Evolutionary conservation across 2,329 filamentous ascomycete genomes (phyloP).

Genomic region (Hymenoscyphus linearis): DNA sequence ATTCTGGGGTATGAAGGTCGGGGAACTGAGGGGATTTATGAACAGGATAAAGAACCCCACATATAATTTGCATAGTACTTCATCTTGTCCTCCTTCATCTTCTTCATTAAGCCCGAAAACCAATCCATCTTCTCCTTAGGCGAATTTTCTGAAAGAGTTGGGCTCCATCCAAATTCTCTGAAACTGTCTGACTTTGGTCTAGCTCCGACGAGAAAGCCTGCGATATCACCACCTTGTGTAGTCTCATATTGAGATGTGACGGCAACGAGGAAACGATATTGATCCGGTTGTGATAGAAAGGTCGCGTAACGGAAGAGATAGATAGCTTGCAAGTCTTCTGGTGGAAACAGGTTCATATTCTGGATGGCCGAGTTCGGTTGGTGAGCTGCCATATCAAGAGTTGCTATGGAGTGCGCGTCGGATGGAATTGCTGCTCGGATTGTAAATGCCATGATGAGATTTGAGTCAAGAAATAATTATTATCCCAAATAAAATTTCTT

Average conservation of each 20-base stretch:
- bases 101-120: conserved; percentile 6
- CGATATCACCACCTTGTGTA: conserved; percentile 6
- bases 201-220: conserved; percentile 5
- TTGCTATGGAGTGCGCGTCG: conserved; percentile 6
- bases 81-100: conserved; percentile 9
- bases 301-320: conserved; percentile 8
- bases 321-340: conserved; percentile 7
- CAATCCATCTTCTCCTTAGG: conserved; percentile 6
- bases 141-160: not conserved
- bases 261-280: conserved; percentile 7
- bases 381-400: conserved; percentile 10
- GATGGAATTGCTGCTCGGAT: not conserved
- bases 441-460: not conserved
- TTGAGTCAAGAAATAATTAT: not conserved
- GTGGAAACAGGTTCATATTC: conserved; percentile 8
- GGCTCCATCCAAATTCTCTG: not conserved
- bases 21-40: not conserved
- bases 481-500: not conserved
- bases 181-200: not conserved
- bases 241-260: conserved; percentile 7
- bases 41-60: conserved; percentile 6
- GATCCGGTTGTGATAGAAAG: conserved; percentile 2
- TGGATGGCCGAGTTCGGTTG: conserved; percentile 5
- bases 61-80: conserved; percentile 8
- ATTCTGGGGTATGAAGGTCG: not conserved